Base-by-base conservation (phyloP, 345 rosid species). In the Murraya paniculata region DNA sequence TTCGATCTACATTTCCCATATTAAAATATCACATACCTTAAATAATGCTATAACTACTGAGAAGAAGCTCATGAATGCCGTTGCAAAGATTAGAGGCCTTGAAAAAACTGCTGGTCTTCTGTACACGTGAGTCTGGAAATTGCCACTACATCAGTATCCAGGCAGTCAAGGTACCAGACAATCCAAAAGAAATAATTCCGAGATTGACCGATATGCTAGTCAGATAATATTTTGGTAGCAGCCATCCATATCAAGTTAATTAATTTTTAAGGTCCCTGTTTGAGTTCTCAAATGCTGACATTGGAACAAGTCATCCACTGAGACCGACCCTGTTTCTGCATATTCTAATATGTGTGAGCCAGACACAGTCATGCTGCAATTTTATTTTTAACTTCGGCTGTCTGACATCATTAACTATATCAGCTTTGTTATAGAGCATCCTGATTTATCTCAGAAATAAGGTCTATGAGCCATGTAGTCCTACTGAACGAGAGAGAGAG, bases 51-150 rank as follows among this genome's bases (percentile, higher is more conserved):
- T 95, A 48, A 93, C 99, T 7, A 93, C 90, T 27, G 99, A 93
- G 88, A 95, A 93, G 88, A 95, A 95, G 88, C 97, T 91, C 98
- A 95, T 95, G 85, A 95, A 93, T 65, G 93, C 96, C 77, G 96
- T 92, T 19, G 99, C 97, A 68, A 95, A 95, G 16, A 93, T 92
- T 76, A 95, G 82, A 38, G 99, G 94, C 79, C 88, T 88, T 0
- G 99, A 85, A 81, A 93, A 81, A 67, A 83, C 75, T 56, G 86
- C 81, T 60, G 92, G 87, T 82, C 97, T 92, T 79, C 88, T 72
- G 74, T 81, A 92, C 78, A 95, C 94, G 33, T 95, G 98, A 58
- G 82, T 91, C 99, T 95, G 92, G 74, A 72, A 80, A 82, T 72
- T 61, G 36, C 55, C 79, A 76, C 50, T 50, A 48, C 60, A 81